Evolutionary conservation across 495 filamentous ascomycete species (phyloP), one percentile per base, ranked within the genome.

Genomic region (Rostrohypoxylon terebratum): DNA sequence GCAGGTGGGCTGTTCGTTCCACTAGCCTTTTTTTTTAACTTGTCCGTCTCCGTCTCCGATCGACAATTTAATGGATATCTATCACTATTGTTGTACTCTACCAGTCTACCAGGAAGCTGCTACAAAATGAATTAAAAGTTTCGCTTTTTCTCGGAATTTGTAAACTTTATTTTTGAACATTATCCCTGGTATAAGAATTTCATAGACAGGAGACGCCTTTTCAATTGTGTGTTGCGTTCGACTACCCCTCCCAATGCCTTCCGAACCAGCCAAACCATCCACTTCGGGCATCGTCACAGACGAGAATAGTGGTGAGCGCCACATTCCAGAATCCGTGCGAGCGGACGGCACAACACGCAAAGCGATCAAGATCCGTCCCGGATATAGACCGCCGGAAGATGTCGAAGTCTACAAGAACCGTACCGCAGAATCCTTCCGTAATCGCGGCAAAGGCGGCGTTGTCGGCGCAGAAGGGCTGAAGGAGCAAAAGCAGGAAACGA

Each of bases 391-490:
- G 0, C 95, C 96, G 1, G 96, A 99, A 79, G 96, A 99, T 80
- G 92, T 98, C 64, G 93, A 98, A 76, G 83, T 97, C 38, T 99
- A 98, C 87, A 96, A 92, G 85, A 98, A 97, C 82, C 90, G 92
- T 45, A 92, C 90, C 4, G 94, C 94, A 23, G 92, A 95, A 71
- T 89, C 87, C 42, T 97, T 92, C 85, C 95, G 93, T 80, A 94
- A 85, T 72, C 89, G 94, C 18, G 92, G 90, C 11, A 91, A 85
- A 67, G 89, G 87, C 59, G 91, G 71, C 20, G 86, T 98, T 4
- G 92, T 94, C 8, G 96, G 96, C 10, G 92, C 94, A 16, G 93
- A 92, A 63, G 82, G 83, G 0, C 77, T 89, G 57, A 87, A 87
- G 54, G 87, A 89, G 55, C 80, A 87, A 48, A 81, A 87, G 51